These are phyloP conservation scores for Penicillium parvum DNA, from an alignment of 495 filamentous ascomycete genomes.

Conservation along the genomic window DNA sequence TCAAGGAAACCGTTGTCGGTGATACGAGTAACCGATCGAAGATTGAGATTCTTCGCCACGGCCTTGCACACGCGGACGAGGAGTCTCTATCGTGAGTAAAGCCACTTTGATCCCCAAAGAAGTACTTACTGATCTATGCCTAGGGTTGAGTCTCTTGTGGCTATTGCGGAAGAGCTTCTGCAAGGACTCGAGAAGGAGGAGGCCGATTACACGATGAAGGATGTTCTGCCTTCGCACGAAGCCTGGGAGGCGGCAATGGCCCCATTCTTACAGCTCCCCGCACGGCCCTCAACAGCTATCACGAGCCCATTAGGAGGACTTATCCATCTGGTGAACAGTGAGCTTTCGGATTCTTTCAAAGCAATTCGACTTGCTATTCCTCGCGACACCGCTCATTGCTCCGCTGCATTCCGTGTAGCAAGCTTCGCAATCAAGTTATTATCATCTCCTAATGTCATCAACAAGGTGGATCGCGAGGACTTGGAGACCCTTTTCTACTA, in stretches of 20 bases:
- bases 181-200: slow-evolving; percentile 31
- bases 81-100: slow-evolving; percentile 51
- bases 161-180: slow-evolving; percentile 50
- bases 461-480: slow-evolving; percentile 27
- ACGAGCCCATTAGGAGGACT: slow-evolving; percentile 67
- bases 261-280: slow-evolving; percentile 53
- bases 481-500: slow-evolving; percentile 41
- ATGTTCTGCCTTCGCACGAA: slow-evolving; percentile 45
- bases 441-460: slow-evolving; percentile 24
- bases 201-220: slow-evolving; percentile 24
- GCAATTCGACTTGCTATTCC: slow-evolving; percentile 29
- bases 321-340: slow-evolving; percentile 56
- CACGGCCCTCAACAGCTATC: slow-evolving; percentile 62
- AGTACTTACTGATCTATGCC: slow-evolving; percentile 11
- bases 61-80: slow-evolving; percentile 45
- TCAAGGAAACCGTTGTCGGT: slow-evolving; percentile 36
- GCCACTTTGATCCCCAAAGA: not conserved
- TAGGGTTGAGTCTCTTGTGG: slow-evolving; percentile 51
- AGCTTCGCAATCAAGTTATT: slow-evolving; percentile 60
- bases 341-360: slow-evolving; percentile 24
- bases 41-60: slow-evolving; percentile 49
- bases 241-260: slow-evolving; percentile 53
- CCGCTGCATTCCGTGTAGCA: slow-evolving; percentile 68
- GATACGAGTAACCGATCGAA: slow-evolving; percentile 37
- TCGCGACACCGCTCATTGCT: slow-evolving; percentile 64